Evolutionary conservation across 164 flowering plant genomes (phyloP), one percentile per base, ranked within the genome.

Genomic region (Pachysandra terminalis): DNA sequence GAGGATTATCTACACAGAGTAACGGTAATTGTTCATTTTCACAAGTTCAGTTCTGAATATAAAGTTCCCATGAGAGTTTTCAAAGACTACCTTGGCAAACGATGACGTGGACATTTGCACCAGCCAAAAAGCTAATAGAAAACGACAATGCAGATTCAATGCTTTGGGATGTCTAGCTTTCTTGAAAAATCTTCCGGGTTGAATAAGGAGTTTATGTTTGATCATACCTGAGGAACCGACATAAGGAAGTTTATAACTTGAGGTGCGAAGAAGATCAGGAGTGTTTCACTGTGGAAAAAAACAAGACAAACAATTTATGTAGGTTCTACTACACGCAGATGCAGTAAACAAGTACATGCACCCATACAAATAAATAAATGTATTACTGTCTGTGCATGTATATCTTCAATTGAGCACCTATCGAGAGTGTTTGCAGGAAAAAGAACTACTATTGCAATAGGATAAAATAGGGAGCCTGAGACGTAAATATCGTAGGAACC

Each of bases 201-300:
- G 53, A 37, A 35, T 58, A 63, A 40, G 53, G 61, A 73, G 64
- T 27, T 22, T 53, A 24, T 45, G 28, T 68, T 25, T 40, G 28
- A 55, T 60, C 83, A 76, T 74, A 94, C 98, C 98, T 94, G 98
- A 37, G 96, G 97, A 28, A 90, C 81, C 21, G 98, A 94, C 25
- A 86, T 73, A 60, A 94, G 90, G 75, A 94, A 94, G 83, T 94
- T 94, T 35, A 94, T 45, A 62, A 90, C 90, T 84, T 92, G 96
- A 25, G 98, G 96, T 59, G 77, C 56, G 74, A 94, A 92, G 86
- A 94, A 94, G 64, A 94, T 84, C 77, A 94, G 64, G 52, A 94
- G 91, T 3, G 98, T 94, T 75, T 94, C 98, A 84, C 98, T 94
- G 89, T 28, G 71, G 68, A 24, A 52, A n/a, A n/a, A 26, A 6